Evolutionary conservation across 805 yeast species (phyloP), one percentile per base, ranked within the genome.

Genomic region (Nakazawaea holstii): DNA sequence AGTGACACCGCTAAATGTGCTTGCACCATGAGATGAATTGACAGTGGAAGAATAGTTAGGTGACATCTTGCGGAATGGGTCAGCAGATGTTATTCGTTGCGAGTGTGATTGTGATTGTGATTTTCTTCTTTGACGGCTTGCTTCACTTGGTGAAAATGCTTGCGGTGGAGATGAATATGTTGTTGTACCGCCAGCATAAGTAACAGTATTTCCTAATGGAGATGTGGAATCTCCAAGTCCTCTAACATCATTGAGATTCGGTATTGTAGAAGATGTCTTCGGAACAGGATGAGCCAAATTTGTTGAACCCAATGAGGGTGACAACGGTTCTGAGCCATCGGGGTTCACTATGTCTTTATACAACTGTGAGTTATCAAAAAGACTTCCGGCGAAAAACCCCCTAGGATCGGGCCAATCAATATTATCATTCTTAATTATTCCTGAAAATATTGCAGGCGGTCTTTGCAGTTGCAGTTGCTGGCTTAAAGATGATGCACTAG

Each of bases 371-470:
- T 37, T 48, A 13, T 49, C 52, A 30, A 49, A 49, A n/a, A 43
- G 7, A 17, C 31, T 31, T 30, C 39, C 51, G n/a, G 49, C 50
- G 17, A 47, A 50, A 28, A 50, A 52, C 6, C 51, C 55, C 20
- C 55, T 37, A 2, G 53, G 50, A 26, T 39, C 45, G 14, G 53
- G 55, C 55, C 55, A 52, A 3, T 39, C 46, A 6, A 41, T 35
- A 20, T 42, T 35, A 27, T 50, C 53, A 24, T 45, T 49, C 17
- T 55, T 55, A 35, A 54, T 49, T 27, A 62, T 47, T 0, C 67
- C 69, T 4, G 52, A 39, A 42, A 62, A 61, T 11, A 42, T 14
- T 6, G 41, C 35, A 32, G 26, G 28, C 31, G 13, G 29, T 15
- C 13, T 24, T 15, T 2, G 35, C 28, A 15, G 35, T 11, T 30